Conservation (phyloP, 257 asterid genomes). For the Linaria vulgaris region DNA sequence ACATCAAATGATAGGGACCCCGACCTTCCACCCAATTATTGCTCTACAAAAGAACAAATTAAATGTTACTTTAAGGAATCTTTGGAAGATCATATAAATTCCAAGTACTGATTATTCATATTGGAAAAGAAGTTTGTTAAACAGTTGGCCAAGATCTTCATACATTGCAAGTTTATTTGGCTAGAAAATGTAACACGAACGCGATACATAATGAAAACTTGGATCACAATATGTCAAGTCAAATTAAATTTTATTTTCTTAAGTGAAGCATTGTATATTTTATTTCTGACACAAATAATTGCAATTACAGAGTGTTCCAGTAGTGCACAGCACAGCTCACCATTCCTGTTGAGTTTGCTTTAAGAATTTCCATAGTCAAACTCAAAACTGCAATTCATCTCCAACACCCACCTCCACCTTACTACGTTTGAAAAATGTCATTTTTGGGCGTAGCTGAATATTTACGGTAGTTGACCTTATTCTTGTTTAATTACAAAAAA, state of each 20-base stretch:
- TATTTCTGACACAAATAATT: not conserved
- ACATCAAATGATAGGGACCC: not conserved
- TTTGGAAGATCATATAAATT: not conserved
- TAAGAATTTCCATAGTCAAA: not conserved
- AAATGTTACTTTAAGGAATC: not conserved
- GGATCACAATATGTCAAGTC: not conserved
- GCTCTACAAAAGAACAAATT: not conserved
- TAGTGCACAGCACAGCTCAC: constrained; percentile 3
- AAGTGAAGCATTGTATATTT: not conserved
- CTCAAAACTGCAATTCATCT: too few relatives aligned
- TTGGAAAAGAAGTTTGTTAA: not conserved
- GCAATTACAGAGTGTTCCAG: constrained; percentile 2
- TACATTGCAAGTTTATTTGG: not conserved
- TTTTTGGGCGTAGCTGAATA: too few relatives aligned
- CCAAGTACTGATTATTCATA: not conserved
- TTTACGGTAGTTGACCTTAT: too few relatives aligned
- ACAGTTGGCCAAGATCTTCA: not conserved
- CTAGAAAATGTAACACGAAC: not conserved
- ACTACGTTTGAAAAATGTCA: too few relatives aligned
- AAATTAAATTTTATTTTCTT: not conserved
- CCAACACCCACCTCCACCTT: too few relatives aligned
- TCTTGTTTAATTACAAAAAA: too few relatives aligned
- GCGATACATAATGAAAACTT: not conserved
- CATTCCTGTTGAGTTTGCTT: constrained; percentile 1
- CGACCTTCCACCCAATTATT: not conserved